A percentile compares a stretch with the other conserved stretches of the same genome.
phyloP scores from a whole-genome alignment of 306 rosid species.

The Quercus robur region DNA sequence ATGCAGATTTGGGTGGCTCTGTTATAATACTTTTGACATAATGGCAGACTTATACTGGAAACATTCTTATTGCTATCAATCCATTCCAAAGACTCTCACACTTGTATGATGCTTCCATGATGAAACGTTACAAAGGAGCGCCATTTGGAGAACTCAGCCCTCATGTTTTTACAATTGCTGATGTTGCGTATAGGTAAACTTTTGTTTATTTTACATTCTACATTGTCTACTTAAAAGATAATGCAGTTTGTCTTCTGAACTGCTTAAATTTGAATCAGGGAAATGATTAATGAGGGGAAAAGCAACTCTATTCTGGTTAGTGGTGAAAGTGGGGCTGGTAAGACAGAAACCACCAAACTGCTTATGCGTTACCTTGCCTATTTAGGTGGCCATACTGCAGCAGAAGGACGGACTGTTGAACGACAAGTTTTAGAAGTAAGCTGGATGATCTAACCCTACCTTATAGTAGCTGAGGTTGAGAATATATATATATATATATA shows the following conservation, averaged over 20 bases:
- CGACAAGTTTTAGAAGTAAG: constrained; percentile 91
- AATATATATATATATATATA: too few species aligned
- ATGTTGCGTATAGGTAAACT: constrained; percentile 77
- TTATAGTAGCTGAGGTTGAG: constrained; percentile 1
- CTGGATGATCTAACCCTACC: constrained; percentile 32
- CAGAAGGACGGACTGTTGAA: constrained; percentile 78
- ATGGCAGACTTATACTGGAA: constrained; percentile 89
- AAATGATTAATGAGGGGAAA: constrained; percentile 73
- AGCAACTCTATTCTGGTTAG: constrained; percentile 90
- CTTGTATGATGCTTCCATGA: constrained; percentile 55
- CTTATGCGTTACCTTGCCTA: constrained; percentile 90
- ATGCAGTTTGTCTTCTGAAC: constrained; percentile 23
- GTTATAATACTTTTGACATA: constrained; percentile 40
- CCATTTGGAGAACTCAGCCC: constrained; percentile 62
- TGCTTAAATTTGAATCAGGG: constrained; percentile 45
- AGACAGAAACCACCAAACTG: constrained; percentile 96
- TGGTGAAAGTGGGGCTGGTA: constrained; percentile 96
- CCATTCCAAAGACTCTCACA: constrained; percentile 75
- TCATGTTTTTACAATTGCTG: constrained; percentile 90
- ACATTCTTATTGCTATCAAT: constrained; percentile 93
- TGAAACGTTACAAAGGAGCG: constrained; percentile 73
- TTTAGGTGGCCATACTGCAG: constrained; percentile 71
- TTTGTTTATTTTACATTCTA: constrained; percentile 28
- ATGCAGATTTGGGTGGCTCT: constrained; percentile 28
- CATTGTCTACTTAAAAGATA: constrained; percentile 16